Conservation (phyloP, 139 green algal species). For the Nannochloris sp. region DNA sequence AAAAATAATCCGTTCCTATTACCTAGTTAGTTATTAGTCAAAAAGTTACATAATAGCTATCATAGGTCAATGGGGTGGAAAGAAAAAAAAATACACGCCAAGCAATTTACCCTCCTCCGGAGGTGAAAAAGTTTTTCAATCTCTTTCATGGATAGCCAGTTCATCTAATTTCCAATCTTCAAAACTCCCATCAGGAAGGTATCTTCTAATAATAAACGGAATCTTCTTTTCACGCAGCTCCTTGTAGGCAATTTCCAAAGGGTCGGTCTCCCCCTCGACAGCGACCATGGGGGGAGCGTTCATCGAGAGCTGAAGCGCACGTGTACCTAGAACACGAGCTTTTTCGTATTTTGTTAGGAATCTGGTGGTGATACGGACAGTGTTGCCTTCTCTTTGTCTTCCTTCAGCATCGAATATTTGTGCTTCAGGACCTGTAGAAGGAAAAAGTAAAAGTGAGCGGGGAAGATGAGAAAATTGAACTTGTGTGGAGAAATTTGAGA, state of each 20-base stretch:
- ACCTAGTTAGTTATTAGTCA: too few species aligned
- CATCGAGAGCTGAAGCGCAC: constrained; percentile 89
- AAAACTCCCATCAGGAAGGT: constrained; percentile 92
- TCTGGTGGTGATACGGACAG: constrained; percentile 78
- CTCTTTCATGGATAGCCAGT: constrained; percentile 76
- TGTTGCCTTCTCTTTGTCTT: constrained; percentile 9
- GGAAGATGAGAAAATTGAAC: background rate
- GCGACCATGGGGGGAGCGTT: constrained; percentile 96
- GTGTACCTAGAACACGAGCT: constrained; percentile 85
- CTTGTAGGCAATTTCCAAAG: constrained; percentile 85
- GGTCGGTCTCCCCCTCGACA: constrained; percentile 61
- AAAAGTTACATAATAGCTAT: too few species aligned
- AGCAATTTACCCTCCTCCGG: too few species aligned
- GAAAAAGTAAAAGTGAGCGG: too few species aligned
- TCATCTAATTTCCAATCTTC: constrained; percentile 95
- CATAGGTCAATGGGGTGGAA: too few species aligned
- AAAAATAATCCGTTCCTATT: too few species aligned
- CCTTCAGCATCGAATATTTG: background rate
- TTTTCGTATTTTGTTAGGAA: constrained; percentile 99
- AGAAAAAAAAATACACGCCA: too few species aligned
- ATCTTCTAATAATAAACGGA: constrained; percentile 95
- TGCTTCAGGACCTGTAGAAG: constrained; percentile 4
- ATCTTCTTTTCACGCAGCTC: constrained; percentile 95
- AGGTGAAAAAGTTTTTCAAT: too few species aligned
- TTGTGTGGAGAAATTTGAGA: background rate